Evolutionary conservation across 2,329 filamentous ascomycete species (phyloP), one percentile per base, ranked within the genome.

Genomic region (Alternaria atra): DNA sequence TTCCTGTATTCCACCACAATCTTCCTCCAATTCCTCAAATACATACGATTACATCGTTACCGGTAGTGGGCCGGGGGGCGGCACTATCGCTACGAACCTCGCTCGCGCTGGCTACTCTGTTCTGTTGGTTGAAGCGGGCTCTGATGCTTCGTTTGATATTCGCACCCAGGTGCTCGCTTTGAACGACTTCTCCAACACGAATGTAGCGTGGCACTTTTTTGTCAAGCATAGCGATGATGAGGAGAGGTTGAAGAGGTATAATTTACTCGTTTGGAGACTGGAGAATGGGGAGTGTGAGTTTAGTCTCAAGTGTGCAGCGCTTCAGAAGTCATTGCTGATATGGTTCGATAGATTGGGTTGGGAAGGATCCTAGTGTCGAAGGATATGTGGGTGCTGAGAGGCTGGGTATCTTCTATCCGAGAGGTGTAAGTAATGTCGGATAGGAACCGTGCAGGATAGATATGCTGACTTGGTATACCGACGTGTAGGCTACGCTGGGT

Each of bases 181-280:
- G 80, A 84, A 30, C 79, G 81, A 56, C 29, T 60, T 52, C 9
- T 37, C 52, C 12, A 61, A 61, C 27, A 17, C 54, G 4, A 32
- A 43, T 35, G 81, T 84, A 1, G 85, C 84, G 5, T 84, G 88
- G 87, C 83, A 87, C 67, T 89, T 85, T 73, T 89, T 85, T 59
- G 84, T 88, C 7, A 82, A 82, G 34, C 87, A 89, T 70, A 88
- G 87, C 67, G 77, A 80, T 6, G 81, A 88, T 60, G 74, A 84
- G 27, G 76, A 77, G 34, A 80, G 83, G 27, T 82, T 86, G 60
- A 79, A 82, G 29, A 77, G 81, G 56, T 85, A 89, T 68, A 64
- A 66, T 6, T 32, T 64, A 35, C 12, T 68, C 35, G 61, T 62
- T 20, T 67, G 68, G 66, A 63, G 59, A 37, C 37, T 67, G 42